These are phyloP conservation scores for Geoglossum cookeanum DNA, from an alignment of 2,329 filamentous ascomycete genomes.

Conservation along the genomic window DNA sequence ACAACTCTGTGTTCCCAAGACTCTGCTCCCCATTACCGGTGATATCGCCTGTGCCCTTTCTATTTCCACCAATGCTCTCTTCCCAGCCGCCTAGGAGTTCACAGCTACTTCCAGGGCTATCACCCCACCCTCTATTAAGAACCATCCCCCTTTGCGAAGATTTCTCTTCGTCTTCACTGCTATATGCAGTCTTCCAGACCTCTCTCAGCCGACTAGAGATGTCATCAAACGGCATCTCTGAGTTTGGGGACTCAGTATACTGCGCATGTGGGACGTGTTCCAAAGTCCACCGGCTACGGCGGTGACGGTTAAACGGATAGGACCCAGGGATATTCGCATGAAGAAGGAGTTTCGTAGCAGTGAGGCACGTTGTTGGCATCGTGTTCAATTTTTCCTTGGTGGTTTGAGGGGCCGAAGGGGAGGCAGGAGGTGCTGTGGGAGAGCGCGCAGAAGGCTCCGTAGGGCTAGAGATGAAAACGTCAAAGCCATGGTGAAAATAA, in stretches of 20 bases:
- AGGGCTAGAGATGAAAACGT: slow-evolving; percentile 64
- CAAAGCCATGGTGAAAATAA: slow-evolving; percentile 91
- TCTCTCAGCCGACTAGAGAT: slow-evolving; percentile 50
- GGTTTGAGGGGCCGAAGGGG: not conserved
- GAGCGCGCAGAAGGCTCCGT: slow-evolving; percentile 6
- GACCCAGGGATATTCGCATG: slow-evolving; percentile 92
- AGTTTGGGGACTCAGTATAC: slow-evolving; percentile 34
- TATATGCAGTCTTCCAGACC: slow-evolving; percentile 49
- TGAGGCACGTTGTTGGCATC: slow-evolving; percentile 39
- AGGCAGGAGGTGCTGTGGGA: slow-evolving; percentile 14
- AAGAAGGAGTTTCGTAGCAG: slow-evolving; percentile 79
- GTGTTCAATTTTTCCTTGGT: slow-evolving; percentile 6
- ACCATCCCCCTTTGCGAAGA: slow-evolving; percentile 50
- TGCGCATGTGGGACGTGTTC: slow-evolving; percentile 25
- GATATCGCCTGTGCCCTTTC: slow-evolving; percentile 23
- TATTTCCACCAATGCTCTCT: slow-evolving; percentile 36
- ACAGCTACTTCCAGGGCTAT: slow-evolving; percentile 76
- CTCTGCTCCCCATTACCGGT: slow-evolving; percentile 32
- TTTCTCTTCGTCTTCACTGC: slow-evolving; percentile 33
- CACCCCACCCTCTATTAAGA: slow-evolving; percentile 75
- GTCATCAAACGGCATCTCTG: slow-evolving; percentile 59
- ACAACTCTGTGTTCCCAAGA: slow-evolving; percentile 62
- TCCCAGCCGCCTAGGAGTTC: slow-evolving; percentile 77
- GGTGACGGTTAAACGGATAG: slow-evolving; percentile 89
- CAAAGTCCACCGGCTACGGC: slow-evolving; percentile 74